Base-by-base conservation (phyloP, 192 early-diverging fungal genomes). In the Coemansia sp. region DNA sequence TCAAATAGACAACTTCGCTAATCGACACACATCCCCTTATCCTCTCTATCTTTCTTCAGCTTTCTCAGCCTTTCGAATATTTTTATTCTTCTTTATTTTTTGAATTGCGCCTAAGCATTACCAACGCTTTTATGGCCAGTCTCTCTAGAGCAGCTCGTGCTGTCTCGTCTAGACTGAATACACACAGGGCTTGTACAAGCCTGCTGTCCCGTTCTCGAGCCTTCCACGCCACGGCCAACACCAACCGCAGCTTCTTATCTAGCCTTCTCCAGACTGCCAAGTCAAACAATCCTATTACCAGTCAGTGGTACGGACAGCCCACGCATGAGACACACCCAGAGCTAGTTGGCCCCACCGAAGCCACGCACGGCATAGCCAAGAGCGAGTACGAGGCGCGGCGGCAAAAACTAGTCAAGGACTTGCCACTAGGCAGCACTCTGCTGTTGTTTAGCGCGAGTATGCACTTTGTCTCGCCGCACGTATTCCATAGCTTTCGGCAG, bases 401-500 rank as follows among this genome's bases (percentile, higher is more conserved):
- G 50, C 83, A 83, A 12, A 61, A 69, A 18, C 75, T 96, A 15
- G 86, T 93, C 68, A 64, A 75, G 15, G 59, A 75, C 5, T 70
- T 93, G 20, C 89, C 92, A 8, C 84, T 89, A 50, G 83, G 86
- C 35, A 88, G 89, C 50, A 70, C 89, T 3, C 88, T 87, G 18
- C 69, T 99, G 30, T 83, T 88, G 16, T 85, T 90, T 15, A 90
- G 94, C 2, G 87, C 93, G 66, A 83, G 85, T 0, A 87, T 93
- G 59, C 84, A 91, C 16, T 99, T 94, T 75, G 87, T 90, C 73
- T 91, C 95, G 62, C 89, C 93, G 53, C 92, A 92, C 59, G 94
- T 97, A 50, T 97, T 99, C 62, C 94, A 99, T 71, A 89, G 88
- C 24, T 99, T 95, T 73, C 92, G 95, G 66, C 97, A 99, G 70